Evolutionary conservation across 176 grass and related monocot species (phyloP).

Genomic region (Guadua angustifolia): DNA sequence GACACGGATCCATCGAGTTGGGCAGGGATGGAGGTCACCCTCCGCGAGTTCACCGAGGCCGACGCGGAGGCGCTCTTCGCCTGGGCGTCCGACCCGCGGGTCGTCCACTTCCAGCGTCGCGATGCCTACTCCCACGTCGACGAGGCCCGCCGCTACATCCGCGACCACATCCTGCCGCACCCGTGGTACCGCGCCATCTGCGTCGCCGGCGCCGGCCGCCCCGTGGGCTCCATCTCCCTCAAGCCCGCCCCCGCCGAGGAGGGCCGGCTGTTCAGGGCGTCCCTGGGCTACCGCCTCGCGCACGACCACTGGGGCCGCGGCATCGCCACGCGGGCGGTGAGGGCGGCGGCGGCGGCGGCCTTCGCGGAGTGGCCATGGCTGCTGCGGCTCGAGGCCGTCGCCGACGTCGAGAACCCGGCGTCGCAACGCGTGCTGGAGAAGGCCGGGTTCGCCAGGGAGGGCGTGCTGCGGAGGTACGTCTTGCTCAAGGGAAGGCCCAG

Average conservation of each 20-base stretch:
- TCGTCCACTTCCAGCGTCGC: constrained; percentile 74
- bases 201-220: constrained; percentile 6
- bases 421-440: constrained; percentile 91
- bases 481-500: constrained; percentile 56
- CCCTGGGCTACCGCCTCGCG: constrained; percentile 73
- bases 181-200: constrained; percentile 85
- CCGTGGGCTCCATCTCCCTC: constrained; percentile 68
- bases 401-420: constrained; percentile 70
- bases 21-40: constrained; percentile 40
- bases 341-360: constrained; percentile 25
- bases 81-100: constrained; percentile 69
- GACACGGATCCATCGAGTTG: background rate
- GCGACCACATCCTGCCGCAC: constrained; percentile 64
- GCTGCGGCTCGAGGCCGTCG: constrained; percentile 69
- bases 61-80: constrained; percentile 64
- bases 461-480: constrained; percentile 57
- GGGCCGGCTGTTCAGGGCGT: constrained; percentile 45
- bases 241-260: constrained; percentile 28
- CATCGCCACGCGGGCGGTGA: constrained; percentile 50
- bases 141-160: constrained; percentile 68
- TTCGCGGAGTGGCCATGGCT: constrained; percentile 54
- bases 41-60: constrained; percentile 66
- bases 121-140: constrained; percentile 39
- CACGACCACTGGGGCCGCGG: constrained; percentile 66
- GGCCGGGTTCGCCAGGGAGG: constrained; percentile 72